These are phyloP conservation scores for Wickerhamiella pararugosa DNA, from an alignment of 1,139 yeast species.

Conservation along the genomic window DNA sequence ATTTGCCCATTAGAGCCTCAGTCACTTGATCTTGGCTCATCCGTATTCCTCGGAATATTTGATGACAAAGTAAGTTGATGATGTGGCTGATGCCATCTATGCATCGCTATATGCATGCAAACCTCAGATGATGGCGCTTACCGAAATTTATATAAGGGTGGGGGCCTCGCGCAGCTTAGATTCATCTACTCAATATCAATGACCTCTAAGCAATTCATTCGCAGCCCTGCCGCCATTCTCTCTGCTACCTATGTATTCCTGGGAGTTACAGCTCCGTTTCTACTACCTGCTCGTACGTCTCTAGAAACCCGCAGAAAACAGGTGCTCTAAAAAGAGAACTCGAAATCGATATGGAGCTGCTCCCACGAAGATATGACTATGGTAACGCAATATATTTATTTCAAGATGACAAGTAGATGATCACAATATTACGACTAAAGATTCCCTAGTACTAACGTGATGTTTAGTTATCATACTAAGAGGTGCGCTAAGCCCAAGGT, in stretches of 20 bases:
- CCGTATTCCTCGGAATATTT: conserved; percentile 1
- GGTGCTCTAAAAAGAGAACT: background rate
- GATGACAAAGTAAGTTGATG: background rate
- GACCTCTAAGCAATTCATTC: background rate
- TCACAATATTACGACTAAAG: background rate
- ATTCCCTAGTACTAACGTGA: background rate
- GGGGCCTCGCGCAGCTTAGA: background rate
- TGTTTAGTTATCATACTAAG: too few species aligned
- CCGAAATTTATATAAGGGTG: background rate
- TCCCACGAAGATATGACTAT: background rate
- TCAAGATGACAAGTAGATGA: background rate
- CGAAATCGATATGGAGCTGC: background rate
- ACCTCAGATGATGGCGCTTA: background rate
- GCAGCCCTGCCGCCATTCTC: conserved; percentile 4
- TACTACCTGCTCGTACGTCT: conserved; percentile 15
- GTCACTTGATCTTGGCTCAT: conserved; percentile 1
- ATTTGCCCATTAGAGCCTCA: background rate
- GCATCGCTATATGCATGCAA: conserved; percentile 2
- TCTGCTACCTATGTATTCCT: conserved; percentile 12
- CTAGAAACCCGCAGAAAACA: conserved; percentile 3
- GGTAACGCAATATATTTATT: background rate
- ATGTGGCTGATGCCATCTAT: background rate
- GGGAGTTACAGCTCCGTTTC: conserved; percentile 14
- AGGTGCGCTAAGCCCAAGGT: too few species aligned
- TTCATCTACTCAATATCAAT: background rate